Evolutionary conservation across 2,329 filamentous ascomycete species (phyloP), one percentile per base, ranked within the genome.

Genomic region (Curvularia spicifera): DNA sequence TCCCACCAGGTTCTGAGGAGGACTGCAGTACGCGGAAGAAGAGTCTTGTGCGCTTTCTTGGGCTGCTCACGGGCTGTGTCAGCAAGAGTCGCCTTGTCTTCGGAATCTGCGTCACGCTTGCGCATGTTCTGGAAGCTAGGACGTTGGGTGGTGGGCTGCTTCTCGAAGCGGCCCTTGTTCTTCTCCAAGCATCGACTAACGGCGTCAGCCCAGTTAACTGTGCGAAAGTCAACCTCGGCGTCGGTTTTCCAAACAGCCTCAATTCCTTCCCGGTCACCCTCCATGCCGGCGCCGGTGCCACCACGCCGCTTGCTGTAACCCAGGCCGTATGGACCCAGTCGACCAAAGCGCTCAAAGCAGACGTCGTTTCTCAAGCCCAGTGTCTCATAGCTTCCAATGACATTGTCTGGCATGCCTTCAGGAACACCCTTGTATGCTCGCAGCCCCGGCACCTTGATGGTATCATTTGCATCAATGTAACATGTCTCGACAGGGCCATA

Each of bases 291-390:
- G 4, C 94, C 93, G 26, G 90, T 87, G 1, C 94, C 94, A 12
- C 94, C 94, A 63, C 84, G 87, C 57, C 87, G 87, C 33, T 84
- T 81, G 31, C 90, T 91, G 75, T 98, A 98, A 8, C 94, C 94
- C 60, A 92, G 86, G 0, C 94, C 94, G 68, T 99, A 99, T 0
- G 94, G 91, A 0, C 91, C 93, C 29, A 95, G 86, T 63, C 93
- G 86, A 3, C 94, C 94, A 73, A 91, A 96, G 1, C 95, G 85
- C 67, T 99, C 95, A 72, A 97, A 97, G 79, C 95, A 99, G 46
- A 97, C 86, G 69, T 96, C 89, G 65, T 96, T 87, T 18, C 90
- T 86, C 35, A 98, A 80, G 0, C 88, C 89, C 12, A 98, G 78
- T 40, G 94, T 76, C 9, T 93, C 87, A 69, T 97, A 93, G 0